phyloP scores from a whole-genome alignment of 169 alveolate species.

The Plasmodium inui region DNA sequence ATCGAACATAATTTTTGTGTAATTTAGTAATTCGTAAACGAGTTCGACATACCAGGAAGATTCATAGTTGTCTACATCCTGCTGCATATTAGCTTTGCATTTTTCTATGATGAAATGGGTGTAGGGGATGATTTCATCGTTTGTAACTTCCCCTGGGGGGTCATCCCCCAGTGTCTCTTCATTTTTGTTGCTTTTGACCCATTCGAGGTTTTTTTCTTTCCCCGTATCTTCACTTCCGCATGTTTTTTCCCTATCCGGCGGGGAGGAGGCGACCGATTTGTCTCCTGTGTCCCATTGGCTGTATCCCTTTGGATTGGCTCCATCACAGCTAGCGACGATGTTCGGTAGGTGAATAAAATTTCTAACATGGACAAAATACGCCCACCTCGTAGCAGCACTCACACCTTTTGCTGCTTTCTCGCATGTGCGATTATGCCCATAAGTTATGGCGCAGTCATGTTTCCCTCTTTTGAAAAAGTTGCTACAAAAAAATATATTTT shows the following conservation, averaged over 20 bases:
- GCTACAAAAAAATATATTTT: slow-evolving; percentile 1
- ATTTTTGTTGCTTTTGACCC: not conserved
- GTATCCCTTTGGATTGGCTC: not conserved
- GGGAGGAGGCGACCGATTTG: not conserved
- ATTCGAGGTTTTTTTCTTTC: not conserved
- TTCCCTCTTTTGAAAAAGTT: slow-evolving; percentile 23
- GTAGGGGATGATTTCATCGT: not conserved
- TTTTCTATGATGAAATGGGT: slow-evolving; percentile 59
- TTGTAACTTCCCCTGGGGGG: not conserved
- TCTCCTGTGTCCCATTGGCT: not conserved
- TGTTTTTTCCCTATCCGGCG: not conserved
- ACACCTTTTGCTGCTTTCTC: not conserved
- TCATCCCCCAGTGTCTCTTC: not conserved
- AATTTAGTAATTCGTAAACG: slow-evolving; percentile 34
- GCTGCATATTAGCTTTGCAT: slow-evolving; percentile 20
- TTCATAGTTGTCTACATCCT: slow-evolving; percentile 45
- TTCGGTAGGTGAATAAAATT: not conserved
- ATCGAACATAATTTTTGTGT: slow-evolving; percentile 42
- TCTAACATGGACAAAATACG: not conserved
- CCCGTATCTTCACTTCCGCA: not conserved
- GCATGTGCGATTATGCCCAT: not conserved
- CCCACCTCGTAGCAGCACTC: not conserved
- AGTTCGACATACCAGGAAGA: slow-evolving; percentile 52
- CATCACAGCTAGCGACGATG: not conserved
- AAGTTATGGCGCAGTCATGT: not conserved